phyloP scores from a whole-genome alignment of 73 alveolate species.

The Breviolum minutum region DNA sequence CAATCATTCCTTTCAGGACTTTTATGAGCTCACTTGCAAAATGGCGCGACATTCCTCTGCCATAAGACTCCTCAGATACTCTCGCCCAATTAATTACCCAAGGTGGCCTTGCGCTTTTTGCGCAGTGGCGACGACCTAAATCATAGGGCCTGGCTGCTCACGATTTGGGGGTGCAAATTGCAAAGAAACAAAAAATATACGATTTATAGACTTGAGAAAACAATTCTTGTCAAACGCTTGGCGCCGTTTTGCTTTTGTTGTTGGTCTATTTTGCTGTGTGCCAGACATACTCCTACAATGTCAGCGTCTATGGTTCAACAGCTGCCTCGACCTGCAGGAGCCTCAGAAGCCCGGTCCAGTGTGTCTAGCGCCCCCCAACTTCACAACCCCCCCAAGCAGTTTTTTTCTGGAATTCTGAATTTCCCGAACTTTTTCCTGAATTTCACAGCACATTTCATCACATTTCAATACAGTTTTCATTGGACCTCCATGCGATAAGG shows the following conservation, averaged over 20 bases:
- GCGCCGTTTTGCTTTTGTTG: no score
- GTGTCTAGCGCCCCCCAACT: background rate
- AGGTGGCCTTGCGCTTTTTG: constrained; percentile 63
- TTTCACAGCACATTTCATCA: no score
- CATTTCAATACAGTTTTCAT: no score
- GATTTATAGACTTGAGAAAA: background rate
- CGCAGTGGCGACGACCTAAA: constrained; percentile 32
- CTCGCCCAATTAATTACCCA: background rate
- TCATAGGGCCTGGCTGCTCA: background rate
- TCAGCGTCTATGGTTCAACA: constrained; percentile 75
- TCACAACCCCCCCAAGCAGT: no score
- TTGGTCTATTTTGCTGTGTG: background rate
- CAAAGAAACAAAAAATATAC: no score
- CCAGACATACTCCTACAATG: constrained; percentile 72
- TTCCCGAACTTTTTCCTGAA: background rate
- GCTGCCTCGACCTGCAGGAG: constrained; percentile 52
- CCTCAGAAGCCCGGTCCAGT: background rate
- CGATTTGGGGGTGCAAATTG: background rate
- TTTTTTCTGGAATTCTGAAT: background rate
- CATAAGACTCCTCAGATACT: no score
- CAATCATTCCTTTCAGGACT: no score
- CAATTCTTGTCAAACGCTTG: background rate
- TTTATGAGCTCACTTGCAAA: no score
- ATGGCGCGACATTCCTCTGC: no score
- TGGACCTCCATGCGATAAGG: background rate